Evolutionary conservation across 305 asterid genomes (phyloP).

Genomic region (Stenogyne calaminthoides): DNA sequence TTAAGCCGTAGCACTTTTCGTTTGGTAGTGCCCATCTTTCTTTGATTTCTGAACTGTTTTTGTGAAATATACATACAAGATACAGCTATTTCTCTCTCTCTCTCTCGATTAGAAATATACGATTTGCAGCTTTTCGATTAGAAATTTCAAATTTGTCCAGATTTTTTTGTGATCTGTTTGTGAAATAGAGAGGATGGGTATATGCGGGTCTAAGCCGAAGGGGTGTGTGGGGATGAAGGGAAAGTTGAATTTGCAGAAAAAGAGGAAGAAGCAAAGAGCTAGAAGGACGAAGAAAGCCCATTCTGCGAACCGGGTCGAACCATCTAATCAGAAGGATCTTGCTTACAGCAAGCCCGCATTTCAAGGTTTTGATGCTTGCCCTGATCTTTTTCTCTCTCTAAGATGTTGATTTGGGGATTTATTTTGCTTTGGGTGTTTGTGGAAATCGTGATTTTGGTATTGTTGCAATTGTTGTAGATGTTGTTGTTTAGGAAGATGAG

Average conservation of each 20-base stretch:
- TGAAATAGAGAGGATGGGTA: slow-evolving; percentile 55
- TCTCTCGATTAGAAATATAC: neutral
- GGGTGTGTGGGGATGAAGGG: slow-evolving; percentile 60
- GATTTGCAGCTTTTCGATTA: slow-evolving; percentile 18
- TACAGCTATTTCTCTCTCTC: slow-evolving; percentile 7
- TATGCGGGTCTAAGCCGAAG: slow-evolving; percentile 74
- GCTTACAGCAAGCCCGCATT: slow-evolving; percentile 72
- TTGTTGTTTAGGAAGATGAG: neutral
- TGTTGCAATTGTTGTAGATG: neutral
- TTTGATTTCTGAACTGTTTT: slow-evolving; percentile 21
- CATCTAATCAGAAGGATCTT: slow-evolving; percentile 56
- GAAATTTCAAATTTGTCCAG: neutral
- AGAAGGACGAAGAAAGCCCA: slow-evolving; percentile 51
- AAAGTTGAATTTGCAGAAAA: slow-evolving; percentile 48
- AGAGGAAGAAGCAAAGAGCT: slow-evolving; percentile 42
- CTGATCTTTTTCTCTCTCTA: neutral
- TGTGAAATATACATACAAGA: neutral
- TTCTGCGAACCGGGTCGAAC: slow-evolving; percentile 67
- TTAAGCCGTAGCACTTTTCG: slow-evolving; percentile 42
- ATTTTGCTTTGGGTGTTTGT: neutral
- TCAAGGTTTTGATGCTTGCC: slow-evolving; percentile 54
- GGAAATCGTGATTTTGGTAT: too few relatives aligned
- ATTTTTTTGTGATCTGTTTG: neutral
- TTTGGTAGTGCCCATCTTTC: slow-evolving; percentile 29
- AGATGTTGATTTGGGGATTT: slow-evolving; percentile 6